Conservation (phyloP, 2,329 filamentous ascomycete species). For the Aureobasidium sp. region DNA sequence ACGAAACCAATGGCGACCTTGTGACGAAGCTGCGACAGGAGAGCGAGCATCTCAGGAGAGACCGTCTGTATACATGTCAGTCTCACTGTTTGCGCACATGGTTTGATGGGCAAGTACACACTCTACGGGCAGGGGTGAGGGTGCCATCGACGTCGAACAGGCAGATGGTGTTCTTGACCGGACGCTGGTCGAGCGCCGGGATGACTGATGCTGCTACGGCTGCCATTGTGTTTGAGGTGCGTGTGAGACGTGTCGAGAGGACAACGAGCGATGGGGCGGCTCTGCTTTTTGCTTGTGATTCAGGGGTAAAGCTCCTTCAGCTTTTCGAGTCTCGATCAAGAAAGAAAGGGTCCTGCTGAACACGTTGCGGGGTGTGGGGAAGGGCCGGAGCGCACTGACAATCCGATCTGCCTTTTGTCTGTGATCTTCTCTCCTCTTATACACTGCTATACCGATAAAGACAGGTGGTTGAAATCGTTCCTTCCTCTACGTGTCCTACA, state of each 20-base stretch:
- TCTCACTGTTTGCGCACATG: not conserved
- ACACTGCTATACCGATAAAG: not conserved
- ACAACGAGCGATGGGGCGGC: not conserved
- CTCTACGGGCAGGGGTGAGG: constrained; percentile 70
- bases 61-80: constrained; percentile 43
- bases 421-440: not conserved
- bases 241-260: not conserved
- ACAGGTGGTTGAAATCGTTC: not conserved
- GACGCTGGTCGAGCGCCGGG: constrained; percentile 72
- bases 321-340: not conserved
- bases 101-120: constrained; percentile 34
- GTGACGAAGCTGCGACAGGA: constrained; percentile 72
- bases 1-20: constrained; percentile 88
- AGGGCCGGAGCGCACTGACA: not conserved
- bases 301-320: constrained; percentile 7
- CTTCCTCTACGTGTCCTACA: not conserved
- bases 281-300: constrained; percentile 2
- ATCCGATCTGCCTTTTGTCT: not conserved
- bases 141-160: constrained; percentile 97
- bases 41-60: constrained; percentile 70
- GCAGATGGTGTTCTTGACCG: constrained; percentile 83
- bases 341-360: not conserved
- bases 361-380: not conserved
- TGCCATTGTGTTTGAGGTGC: constrained; percentile 19
- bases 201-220: constrained; percentile 42